Percentiles rank a stretch among this genome's conserved stretches.
Evolutionary conservation across 1,139 yeast genomes (phyloP).

Genomic region (Geotrichum candidum): DNA sequence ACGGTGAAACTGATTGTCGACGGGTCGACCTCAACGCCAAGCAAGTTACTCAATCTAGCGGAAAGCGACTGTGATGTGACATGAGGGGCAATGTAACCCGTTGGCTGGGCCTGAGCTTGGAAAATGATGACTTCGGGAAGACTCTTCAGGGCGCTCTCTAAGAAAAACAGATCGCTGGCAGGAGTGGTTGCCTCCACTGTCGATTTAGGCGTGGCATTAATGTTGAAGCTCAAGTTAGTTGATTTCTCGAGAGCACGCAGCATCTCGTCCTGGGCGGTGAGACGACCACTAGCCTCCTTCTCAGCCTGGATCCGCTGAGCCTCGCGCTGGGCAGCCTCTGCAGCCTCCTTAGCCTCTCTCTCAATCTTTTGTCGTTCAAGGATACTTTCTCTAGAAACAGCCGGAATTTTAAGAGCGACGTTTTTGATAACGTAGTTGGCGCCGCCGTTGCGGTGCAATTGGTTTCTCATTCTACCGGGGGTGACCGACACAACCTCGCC

Average conservation of each 20-base stretch:
- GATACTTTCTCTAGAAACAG: conserved; percentile 40
- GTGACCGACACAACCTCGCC: conserved; percentile 76
- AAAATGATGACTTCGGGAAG: conserved; percentile 25
- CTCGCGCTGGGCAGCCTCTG: conserved; percentile 10
- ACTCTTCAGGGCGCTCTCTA: conserved; percentile 23
- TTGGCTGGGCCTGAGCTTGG: conserved; percentile 17
- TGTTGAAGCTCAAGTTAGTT: conserved; percentile 15
- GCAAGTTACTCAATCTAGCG: neutral
- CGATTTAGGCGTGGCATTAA: conserved; percentile 18
- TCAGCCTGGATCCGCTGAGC: conserved; percentile 12
- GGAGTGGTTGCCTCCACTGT: conserved; percentile 7
- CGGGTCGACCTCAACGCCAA: conserved; percentile 7
- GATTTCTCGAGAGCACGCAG: conserved; percentile 15
- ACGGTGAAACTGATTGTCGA: neutral
- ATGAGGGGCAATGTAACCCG: conserved; percentile 20
- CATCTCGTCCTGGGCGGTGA: conserved; percentile 11
- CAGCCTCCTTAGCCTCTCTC: conserved; percentile 15
- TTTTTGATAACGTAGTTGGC: conserved; percentile 61
- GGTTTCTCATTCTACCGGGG: conserved; percentile 79
- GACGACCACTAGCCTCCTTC: conserved; percentile 10
- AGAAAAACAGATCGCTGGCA: conserved; percentile 13
- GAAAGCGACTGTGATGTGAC: conserved; percentile 11
- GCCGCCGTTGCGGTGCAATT: conserved; percentile 60
- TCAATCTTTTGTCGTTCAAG: conserved; percentile 12
- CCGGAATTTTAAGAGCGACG: conserved; percentile 55